A percentile compares a stretch with the other conserved stretches of the same genome.
Conservation (phyloP, 2,329 filamentous ascomycete species). For the Aspergillus brunneoviolaceus region DNA sequence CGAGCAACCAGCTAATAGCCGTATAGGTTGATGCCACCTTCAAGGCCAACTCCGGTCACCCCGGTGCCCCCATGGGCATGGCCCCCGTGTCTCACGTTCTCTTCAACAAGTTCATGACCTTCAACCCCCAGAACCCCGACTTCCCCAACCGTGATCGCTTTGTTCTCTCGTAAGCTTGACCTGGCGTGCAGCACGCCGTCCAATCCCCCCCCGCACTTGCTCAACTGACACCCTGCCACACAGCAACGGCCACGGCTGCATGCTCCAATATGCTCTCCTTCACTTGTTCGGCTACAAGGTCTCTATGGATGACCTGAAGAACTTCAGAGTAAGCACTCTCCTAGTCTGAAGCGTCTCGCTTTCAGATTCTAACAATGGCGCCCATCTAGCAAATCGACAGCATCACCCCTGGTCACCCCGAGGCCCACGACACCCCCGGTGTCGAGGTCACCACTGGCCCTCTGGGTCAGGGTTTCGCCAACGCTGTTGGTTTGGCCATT, state of each 20-base stretch:
- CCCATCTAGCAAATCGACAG: constrained; percentile 61
- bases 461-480: constrained; percentile 94
- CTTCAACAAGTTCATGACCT: constrained; percentile 98
- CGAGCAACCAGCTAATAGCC: constrained; percentile 11
- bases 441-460: constrained; percentile 98
- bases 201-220: constrained; percentile 6
- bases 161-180: constrained; percentile 87
- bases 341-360: background rate
- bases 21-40: constrained; percentile 92
- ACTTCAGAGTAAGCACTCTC: constrained; percentile 76
- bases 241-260: constrained; percentile 98
- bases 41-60: constrained; percentile 95
- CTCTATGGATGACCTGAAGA: constrained; percentile 87
- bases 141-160: constrained; percentile 99
- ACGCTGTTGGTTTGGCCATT: constrained; percentile 96
- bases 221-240: constrained; percentile 4
- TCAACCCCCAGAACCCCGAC: constrained; percentile 98
- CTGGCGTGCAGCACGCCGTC: background rate
- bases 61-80: constrained; percentile 97
- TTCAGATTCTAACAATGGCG: constrained; percentile 13
- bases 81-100: constrained; percentile 94
- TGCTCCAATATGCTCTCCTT: constrained; percentile 98
- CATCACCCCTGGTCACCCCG: constrained; percentile 94
- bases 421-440: constrained; percentile 93
- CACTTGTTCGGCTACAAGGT: constrained; percentile 92